Evolutionary conservation across 495 filamentous ascomycete species (phyloP), one percentile per base, ranked within the genome.

Genomic region (Staphylotrichum tortipilum): DNA sequence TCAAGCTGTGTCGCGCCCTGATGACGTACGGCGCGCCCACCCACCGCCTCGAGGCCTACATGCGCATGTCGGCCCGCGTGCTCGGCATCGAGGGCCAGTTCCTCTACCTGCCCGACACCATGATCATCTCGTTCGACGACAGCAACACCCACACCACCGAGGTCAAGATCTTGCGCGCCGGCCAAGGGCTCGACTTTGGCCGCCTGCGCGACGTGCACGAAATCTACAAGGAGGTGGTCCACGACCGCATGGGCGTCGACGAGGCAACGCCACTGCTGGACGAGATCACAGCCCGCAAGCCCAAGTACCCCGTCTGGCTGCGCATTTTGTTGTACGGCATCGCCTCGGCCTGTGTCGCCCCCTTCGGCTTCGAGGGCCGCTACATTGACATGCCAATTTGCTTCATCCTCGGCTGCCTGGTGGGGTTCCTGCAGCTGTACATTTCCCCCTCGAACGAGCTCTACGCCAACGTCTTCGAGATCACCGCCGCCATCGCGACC

Each of bases 121-220:
- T 96, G 91, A 86, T 97, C 52, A 84, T 95, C 50, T 89, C 88
- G 4, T 96, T 97, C 60, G 91, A 94, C 59, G 91, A 97, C 67
- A 75, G 78, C 21, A 77, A 82, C 21, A 94, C 88, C 8, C 90
- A 95, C 59, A 95, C 91, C 8, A 89, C 89, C 7, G 91, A 95
- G 63, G 86, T 96, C 44, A 91, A 92, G 64, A 80, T 97, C 36
- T 83, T 97, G 11, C 79, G 86, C 24, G 74, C 79, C 7, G 67
- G 64, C 3, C 86, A 89, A 62, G 89, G 86, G 0, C 78, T 96
- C 36, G 85, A 97, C 65, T 72, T 97, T 9, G 87, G 88, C 7
- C 86, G 83, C 50, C 73, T 97, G 23, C 78, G 85, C 10, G 90
- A 95, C 55, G 80, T 83, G 8, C 89, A 96, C 62, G 78, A 88